Evolutionary conservation across 441 rosid species (phyloP), one percentile per base, ranked within the genome.

Genomic region (Pelargonium cotyledonis): DNA sequence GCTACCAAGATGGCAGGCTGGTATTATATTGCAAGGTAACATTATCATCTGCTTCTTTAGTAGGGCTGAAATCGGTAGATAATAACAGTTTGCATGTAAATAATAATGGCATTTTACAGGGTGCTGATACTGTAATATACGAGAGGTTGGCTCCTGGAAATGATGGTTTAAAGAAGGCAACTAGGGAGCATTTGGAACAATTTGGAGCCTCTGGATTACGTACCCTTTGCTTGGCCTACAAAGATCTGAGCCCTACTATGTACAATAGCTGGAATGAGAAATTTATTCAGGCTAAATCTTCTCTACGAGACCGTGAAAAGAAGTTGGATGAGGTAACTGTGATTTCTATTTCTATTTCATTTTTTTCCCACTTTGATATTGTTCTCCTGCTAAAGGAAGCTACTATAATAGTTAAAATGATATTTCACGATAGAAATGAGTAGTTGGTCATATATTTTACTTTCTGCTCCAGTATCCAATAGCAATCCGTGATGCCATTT

Each of bases 221-320:
- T 38, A 96, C 99, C 70, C 99, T 96, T 75, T 96, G 99, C 86
- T 85, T 96, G 65, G 99, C 97, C 66, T 96, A 89, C 70, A 85
- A 81, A 81, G 86, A 91, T 78, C 80, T 96, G 78, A 81, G 81
- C 78, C 91, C 96, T 23, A 87, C 86, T 68, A 60, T 81, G 66
- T 96, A 96, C 80, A 90, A 88, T 79, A 86, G 90, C 79, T 96
- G 99, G 99, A 93, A 96, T 82, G 98, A 96, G 82, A 96, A 91
- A 80, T 96, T 89, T 73, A 89, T 91, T 70, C 96, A 93, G 80
- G 98, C 99, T 67, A 96, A 96, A 77, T 93, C 98, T 68, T 85
- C 98, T 74, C 85, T 96, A 65, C 83, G 97, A 70, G 98, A 91
- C 75, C 99, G 99, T 51, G 99, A 96, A 76, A 94, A 88, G 82